These are phyloP conservation scores for Aspergillus flavus DNA, from an alignment of 2,329 filamentous ascomycete genomes.

Conservation along the genomic window DNA sequence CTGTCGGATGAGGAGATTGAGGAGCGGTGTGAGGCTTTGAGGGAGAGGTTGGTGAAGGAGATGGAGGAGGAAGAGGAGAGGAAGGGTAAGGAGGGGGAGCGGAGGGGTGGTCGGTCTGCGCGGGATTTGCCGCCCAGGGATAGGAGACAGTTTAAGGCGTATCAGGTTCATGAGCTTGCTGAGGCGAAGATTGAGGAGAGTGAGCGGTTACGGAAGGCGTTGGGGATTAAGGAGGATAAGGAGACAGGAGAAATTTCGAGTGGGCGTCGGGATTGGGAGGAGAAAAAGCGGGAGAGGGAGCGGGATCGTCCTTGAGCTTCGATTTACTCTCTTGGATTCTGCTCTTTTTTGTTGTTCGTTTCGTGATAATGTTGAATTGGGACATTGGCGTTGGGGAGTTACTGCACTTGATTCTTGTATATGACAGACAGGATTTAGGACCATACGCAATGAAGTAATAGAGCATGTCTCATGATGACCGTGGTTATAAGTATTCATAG, in stretches of 20 bases:
- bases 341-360: background rate
- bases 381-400: constrained; percentile 6
- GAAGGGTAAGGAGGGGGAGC: constrained; percentile 18
- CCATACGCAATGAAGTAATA: background rate
- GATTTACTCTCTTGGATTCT: constrained; percentile 4
- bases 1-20: constrained; percentile 88
- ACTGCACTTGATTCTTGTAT: background rate
- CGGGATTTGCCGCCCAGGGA: constrained; percentile 26
- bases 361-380: background rate
- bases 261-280: constrained; percentile 16
- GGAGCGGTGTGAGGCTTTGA: constrained; percentile 66
- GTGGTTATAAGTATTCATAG: constrained; percentile 1
- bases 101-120: constrained; percentile 17
- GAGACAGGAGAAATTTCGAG: constrained; percentile 67
- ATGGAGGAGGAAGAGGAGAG: constrained; percentile 51
- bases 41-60: constrained; percentile 64
- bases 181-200: constrained; percentile 96
- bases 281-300: constrained; percentile 20
- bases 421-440: background rate
- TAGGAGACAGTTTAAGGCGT: constrained; percentile 70
- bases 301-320: constrained; percentile 20
- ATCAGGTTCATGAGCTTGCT: constrained; percentile 95
- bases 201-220: constrained; percentile 79
- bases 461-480: background rate
- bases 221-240: constrained; percentile 89